Base-by-base conservation (phyloP, 192 early-diverging fungal genomes). In the Backusella tarrabulga region DNA sequence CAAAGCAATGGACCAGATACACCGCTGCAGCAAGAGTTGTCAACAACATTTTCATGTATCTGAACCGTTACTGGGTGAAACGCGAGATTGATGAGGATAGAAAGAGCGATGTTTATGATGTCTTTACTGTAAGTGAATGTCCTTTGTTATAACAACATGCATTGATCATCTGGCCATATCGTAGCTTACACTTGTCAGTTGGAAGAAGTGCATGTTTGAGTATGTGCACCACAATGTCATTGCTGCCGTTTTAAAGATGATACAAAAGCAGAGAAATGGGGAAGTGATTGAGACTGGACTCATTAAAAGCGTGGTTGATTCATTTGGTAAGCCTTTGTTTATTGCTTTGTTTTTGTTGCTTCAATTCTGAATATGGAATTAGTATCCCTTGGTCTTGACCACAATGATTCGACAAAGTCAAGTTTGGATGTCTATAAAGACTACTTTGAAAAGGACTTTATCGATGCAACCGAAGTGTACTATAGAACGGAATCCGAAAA, bases 41-140 rank as follows among this genome's bases (percentile, higher is more conserved):
- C 67, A 90, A 98, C 83, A 94, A 98, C 80, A 87, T 97, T 67
- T 98, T 98, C 77, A 86, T 87, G 15, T 99, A 99, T 82, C 87
- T 99, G 67, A 99, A 99, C 84, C 91, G 97, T 41, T 94, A 97
- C 82, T 99, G 98, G 98, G 94, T 98, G 54, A 96, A 95, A 84
- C 88, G 98, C 78, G 95, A 97, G 85, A 93, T 96, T 69, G 96
- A 97, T 44, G 98, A 99, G 76, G 94, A 95, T 34, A 91, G 89
- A 81, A 94, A 93, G 85, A 91, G 87, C 54, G 88, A 87, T 76
- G 91, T 97, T 32, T 94, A 93, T 79, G 96, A 98, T 73, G 92
- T 99, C 44, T 95, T 97, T 83, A 98, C 95, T 73, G 92, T 99
- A 83, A 88, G 87, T 87, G 73, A 6, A 54, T 35, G 0, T 34